phyloP scores from a whole-genome alignment of 1,139 yeast species.

The Protomyces pachydermus region DNA sequence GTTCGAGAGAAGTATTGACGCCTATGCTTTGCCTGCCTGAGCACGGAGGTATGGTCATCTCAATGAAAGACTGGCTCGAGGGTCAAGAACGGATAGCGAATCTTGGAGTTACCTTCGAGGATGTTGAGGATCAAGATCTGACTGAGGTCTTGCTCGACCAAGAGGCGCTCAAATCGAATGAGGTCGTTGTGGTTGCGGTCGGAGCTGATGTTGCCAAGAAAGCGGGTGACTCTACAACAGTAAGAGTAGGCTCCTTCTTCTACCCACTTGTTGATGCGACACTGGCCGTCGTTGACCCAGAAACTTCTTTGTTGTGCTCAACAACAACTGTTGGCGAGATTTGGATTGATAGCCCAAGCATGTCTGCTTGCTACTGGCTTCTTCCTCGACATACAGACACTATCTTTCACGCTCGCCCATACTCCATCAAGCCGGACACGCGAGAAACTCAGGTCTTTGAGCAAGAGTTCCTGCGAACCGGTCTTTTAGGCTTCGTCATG shows the following conservation, averaged over 20 bases:
- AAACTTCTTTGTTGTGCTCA: conserved; percentile 61
- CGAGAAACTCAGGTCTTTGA: conserved; percentile 18
- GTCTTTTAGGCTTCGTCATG: conserved; percentile 78
- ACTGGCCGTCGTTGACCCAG: conserved; percentile 90
- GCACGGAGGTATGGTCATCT: conserved; percentile 92
- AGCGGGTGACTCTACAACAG: conserved; percentile 41
- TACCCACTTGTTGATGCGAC: conserved; percentile 92
- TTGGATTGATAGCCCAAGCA: conserved; percentile 89
- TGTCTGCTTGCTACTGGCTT: conserved; percentile 86
- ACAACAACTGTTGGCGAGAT: conserved; percentile 89
- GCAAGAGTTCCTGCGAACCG: conserved; percentile 75
- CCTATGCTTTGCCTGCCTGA: conserved; percentile 88
- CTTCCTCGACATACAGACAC: conserved; percentile 61
- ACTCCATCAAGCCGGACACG: conserved; percentile 13
- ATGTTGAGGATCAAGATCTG: conserved; percentile 40
- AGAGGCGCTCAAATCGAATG: conserved; percentile 71
- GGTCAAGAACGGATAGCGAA: conserved; percentile 53
- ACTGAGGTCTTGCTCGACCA: conserved; percentile 76
- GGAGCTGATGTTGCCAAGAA: conserved; percentile 41
- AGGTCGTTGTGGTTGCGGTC: conserved; percentile 61
- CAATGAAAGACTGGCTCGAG: conserved; percentile 87
- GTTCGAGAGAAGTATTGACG: conserved; percentile 71
- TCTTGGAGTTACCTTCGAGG: conserved; percentile 38
- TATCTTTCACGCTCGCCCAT: conserved; percentile 66
- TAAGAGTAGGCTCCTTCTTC: conserved; percentile 88